phyloP scores from a whole-genome alignment of 352 stramenopile genomes.

The Pythium scleroteichum region DNA sequence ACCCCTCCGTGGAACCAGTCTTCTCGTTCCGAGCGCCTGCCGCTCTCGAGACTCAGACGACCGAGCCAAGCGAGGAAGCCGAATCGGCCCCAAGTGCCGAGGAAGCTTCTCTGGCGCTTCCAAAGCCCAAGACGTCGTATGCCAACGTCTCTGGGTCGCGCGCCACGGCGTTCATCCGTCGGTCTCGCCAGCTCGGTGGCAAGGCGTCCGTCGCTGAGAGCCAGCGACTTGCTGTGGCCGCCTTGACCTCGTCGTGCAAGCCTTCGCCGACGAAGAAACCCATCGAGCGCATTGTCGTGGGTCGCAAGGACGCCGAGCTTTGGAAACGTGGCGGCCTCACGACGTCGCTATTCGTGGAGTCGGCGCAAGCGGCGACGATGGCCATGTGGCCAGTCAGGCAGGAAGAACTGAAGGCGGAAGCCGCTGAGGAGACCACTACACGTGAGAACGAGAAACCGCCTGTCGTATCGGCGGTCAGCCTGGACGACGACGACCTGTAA shows the following conservation, averaged over 20 bases:
- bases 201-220: neutral
- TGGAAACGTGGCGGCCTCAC: constrained; percentile 8
- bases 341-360: constrained; percentile 13
- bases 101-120: constrained; percentile 4
- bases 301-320: constrained; percentile 5
- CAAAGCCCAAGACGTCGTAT: constrained; percentile 5
- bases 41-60: neutral
- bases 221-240: neutral
- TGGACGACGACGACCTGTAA: neutral
- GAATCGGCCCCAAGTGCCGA: neutral
- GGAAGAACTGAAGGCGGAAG: neutral
- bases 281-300: constrained; percentile 16
- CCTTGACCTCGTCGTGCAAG: constrained; percentile 4
- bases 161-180: constrained; percentile 5
- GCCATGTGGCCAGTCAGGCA: neutral
- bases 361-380: neutral
- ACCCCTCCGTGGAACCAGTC: neutral
- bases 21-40: neutral
- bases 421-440: neutral
- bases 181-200: neutral
- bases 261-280: constrained; percentile 4
- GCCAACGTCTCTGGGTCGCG: constrained; percentile 7
- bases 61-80: neutral
- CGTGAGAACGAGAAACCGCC: neutral
- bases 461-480: too few species aligned